Conservation (phyloP, 2,329 filamentous ascomycete species). For the Arthrobotrys sinensis region DNA sequence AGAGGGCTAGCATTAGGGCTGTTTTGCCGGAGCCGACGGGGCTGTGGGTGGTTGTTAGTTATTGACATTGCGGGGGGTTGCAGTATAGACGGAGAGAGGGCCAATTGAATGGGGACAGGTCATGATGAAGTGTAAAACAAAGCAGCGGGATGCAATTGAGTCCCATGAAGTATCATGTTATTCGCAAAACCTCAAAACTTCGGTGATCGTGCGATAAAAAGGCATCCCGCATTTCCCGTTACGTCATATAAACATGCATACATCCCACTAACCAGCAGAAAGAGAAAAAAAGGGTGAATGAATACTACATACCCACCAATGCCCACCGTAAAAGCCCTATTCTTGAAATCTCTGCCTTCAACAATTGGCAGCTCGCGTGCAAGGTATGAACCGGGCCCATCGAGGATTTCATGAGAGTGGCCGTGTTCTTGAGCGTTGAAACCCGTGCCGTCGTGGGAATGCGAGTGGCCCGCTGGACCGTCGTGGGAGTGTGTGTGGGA, state of each 20-base stretch:
- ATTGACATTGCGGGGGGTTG: too few relatives aligned
- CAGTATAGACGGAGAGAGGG: neutral
- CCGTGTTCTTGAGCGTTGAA: slow-evolving; percentile 79
- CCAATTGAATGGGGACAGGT: slow-evolving; percentile 5
- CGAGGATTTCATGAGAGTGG: slow-evolving; percentile 94
- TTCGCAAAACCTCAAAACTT: neutral
- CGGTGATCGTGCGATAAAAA: slow-evolving; percentile 19
- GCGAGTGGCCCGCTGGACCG: slow-evolving; percentile 65
- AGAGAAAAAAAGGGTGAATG: neutral
- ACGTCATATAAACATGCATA: slow-evolving; percentile 3
- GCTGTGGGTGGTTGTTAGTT: slow-evolving; percentile 69
- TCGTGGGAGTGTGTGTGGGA: slow-evolving; percentile 65
- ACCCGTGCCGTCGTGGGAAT: slow-evolving; percentile 76
- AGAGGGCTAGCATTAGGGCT: slow-evolving; percentile 94
- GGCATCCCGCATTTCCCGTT: neutral
- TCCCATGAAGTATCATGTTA: neutral
- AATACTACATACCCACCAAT: slow-evolving; percentile 84
- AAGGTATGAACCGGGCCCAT: slow-evolving; percentile 90
- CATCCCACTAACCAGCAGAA: neutral
- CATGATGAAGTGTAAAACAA: neutral
- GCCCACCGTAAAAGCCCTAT: slow-evolving; percentile 94
- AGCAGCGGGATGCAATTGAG: neutral
- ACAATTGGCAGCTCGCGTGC: slow-evolving; percentile 94
- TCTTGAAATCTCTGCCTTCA: slow-evolving; percentile 87
- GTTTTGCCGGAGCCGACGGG: slow-evolving; percentile 98